Percentiles rank a stretch among this genome's conserved stretches.
These are phyloP conservation scores for Penicillium rolfsii DNA, from an alignment of 2,329 filamentous ascomycete genomes.

Conservation along the genomic window DNA sequence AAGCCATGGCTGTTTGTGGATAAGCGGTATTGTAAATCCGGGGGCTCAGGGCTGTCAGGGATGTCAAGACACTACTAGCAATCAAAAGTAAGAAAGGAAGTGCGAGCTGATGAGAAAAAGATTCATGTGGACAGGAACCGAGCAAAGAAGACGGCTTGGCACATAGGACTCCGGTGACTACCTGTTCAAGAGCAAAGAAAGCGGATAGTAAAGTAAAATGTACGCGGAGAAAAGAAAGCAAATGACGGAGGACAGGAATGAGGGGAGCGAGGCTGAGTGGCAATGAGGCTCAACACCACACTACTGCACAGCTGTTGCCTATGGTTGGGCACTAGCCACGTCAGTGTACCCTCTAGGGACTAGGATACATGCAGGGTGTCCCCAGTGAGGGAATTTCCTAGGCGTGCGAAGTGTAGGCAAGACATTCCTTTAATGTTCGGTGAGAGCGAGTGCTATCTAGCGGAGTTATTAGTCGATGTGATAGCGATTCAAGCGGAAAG, in stretches of 20 bases:
- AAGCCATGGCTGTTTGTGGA: neutral
- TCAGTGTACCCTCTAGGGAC: neutral
- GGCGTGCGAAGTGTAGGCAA: neutral
- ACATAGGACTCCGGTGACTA: neutral
- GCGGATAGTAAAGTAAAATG: neutral
- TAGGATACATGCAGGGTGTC: neutral
- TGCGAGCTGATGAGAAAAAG: neutral
- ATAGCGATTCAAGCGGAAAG: neutral
- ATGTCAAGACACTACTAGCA: neutral
- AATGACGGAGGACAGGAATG: neutral
- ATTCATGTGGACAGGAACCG: neutral
- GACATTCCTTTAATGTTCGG: neutral
- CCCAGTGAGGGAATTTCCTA: neutral
- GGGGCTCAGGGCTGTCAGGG: neutral
- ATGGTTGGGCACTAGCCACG: neutral
- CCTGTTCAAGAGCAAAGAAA: neutral
- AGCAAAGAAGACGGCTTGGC: neutral
- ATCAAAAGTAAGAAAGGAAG: neutral
- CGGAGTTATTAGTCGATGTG: neutral
- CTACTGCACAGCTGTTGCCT: neutral
- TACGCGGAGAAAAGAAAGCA: neutral
- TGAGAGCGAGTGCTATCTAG: neutral
- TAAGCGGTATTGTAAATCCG: neutral
- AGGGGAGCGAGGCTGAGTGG: neutral
- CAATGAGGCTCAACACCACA: neutral